Evolutionary conservation across 345 rosid genomes (phyloP).

Genomic region (Gossypium turneri): DNA sequence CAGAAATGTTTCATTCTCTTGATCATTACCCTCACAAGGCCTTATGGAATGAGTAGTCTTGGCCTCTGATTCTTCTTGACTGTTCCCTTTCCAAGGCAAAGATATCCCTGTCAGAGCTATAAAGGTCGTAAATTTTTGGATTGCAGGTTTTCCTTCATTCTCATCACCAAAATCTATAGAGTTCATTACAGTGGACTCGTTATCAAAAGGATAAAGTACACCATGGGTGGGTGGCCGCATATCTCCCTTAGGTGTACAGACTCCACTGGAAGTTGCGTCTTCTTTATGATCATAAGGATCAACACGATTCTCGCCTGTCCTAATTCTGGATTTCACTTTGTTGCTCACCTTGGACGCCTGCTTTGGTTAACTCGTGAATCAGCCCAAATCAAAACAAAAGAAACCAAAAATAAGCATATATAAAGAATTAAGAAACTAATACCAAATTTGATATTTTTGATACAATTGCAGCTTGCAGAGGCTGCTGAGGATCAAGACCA

Average conservation of each 20-base stretch:
- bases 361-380: conserved; percentile 23
- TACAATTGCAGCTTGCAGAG: conserved; percentile 78
- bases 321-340: conserved; percentile 79
- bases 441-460: conserved; percentile 87
- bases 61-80: conserved; percentile 56
- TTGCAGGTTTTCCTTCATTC: conserved; percentile 62
- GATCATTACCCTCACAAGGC: conserved; percentile 59
- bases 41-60: conserved; percentile 43
- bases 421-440: conserved; percentile 16
- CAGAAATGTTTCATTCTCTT: conserved; percentile 40
- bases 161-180: conserved; percentile 65
- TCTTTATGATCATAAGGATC: conserved; percentile 70
- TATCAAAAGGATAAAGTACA: conserved; percentile 46
- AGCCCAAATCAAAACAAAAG: conserved; percentile 7
- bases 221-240: conserved; percentile 49
- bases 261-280: conserved; percentile 77
- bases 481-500: conserved; percentile 89
- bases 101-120: conserved; percentile 71
- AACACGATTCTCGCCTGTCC: conserved; percentile 41
- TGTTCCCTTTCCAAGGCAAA: conserved; percentile 96
- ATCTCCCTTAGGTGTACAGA: conserved; percentile 86
- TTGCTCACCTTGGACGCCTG: conserved; percentile 87
- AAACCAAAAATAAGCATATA: conserved; percentile 10
- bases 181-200: conserved; percentile 37
- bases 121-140: conserved; percentile 60